Percentiles rank a stretch among this genome's conserved stretches.
Conservation (phyloP, 306 rosid species). For the Malus sylvestris region DNA sequence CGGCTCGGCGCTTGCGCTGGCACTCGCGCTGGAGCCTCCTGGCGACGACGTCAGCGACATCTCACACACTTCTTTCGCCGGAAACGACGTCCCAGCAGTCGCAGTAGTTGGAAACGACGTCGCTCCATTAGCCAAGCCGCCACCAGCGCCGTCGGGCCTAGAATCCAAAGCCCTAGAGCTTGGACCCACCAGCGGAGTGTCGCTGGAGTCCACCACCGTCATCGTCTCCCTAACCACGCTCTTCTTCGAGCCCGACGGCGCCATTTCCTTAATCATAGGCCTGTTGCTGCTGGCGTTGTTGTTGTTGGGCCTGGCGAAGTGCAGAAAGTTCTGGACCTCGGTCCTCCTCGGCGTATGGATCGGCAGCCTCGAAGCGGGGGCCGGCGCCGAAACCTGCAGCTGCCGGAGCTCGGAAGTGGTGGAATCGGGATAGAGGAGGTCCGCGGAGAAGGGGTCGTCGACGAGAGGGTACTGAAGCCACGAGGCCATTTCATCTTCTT, state of each 20-base stretch:
- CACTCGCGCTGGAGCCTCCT: slow-evolving; percentile 25
- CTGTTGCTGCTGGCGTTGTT: neutral
- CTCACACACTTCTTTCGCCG: slow-evolving; percentile 34
- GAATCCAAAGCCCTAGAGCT: slow-evolving; percentile 7
- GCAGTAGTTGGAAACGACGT: neutral
- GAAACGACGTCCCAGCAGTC: neutral
- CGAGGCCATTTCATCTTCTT: slow-evolving; percentile 68
- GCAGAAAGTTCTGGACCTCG: slow-evolving; percentile 26
- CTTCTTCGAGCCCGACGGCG: slow-evolving; percentile 33
- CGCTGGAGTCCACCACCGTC: slow-evolving; percentile 54
- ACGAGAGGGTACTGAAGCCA: slow-evolving; percentile 64
- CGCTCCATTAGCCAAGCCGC: neutral
- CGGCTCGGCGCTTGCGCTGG: slow-evolving; percentile 37
- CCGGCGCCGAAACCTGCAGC: neutral
- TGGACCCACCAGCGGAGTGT: slow-evolving; percentile 23
- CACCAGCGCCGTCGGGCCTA: slow-evolving; percentile 22
- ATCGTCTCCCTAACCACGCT: slow-evolving; percentile 24
- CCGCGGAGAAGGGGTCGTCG: slow-evolving; percentile 56
- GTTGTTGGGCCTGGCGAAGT: slow-evolving; percentile 24
- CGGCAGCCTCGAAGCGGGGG: slow-evolving; percentile 30
- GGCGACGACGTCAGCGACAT: slow-evolving; percentile 53
- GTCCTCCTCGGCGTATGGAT: slow-evolving; percentile 31
- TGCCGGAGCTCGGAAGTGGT: slow-evolving; percentile 26
- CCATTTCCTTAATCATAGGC: neutral
- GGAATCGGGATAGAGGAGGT: slow-evolving; percentile 28